Percentiles rank a stretch among this genome's conserved stretches.
These are phyloP conservation scores for Irpex lacteus DNA, from an alignment of 1,284 basidiomycete genomes.

Conservation along the genomic window DNA sequence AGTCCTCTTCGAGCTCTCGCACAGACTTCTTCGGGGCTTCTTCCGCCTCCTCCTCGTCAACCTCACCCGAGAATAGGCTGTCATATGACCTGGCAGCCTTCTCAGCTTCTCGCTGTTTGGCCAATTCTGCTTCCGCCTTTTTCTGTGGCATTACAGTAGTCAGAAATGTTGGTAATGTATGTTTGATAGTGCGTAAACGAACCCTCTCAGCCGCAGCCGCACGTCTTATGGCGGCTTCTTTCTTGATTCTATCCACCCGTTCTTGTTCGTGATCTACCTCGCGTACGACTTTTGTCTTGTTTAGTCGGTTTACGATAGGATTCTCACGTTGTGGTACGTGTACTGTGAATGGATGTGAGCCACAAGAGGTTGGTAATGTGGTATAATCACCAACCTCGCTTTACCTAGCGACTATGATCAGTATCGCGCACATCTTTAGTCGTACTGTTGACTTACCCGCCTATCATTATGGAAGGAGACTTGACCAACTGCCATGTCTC, in stretches of 20 bases:
- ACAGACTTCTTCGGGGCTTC: conserved; percentile 48
- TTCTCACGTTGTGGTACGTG: conserved; percentile 85
- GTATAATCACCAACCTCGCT: conserved; percentile 54
- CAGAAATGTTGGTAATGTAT: not conserved
- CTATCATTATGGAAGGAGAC: conserved; percentile 94
- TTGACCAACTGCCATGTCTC: conserved; percentile 94
- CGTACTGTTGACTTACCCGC: conserved; percentile 44
- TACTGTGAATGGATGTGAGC: conserved; percentile 38
- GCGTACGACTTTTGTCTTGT: conserved; percentile 88
- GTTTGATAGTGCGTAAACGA: not conserved
- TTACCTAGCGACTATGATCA: conserved; percentile 50
- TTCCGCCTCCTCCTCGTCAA: conserved; percentile 42
- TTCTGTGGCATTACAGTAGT: conserved; percentile 39
- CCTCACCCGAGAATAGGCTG: conserved; percentile 47
- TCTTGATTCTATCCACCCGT: conserved; percentile 76
- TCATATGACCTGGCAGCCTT: conserved; percentile 80
- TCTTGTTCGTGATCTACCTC: conserved; percentile 93
- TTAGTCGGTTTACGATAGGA: conserved; percentile 87
- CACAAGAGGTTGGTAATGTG: not conserved
- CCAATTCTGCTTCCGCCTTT: conserved; percentile 69
- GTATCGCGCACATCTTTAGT: not conserved
- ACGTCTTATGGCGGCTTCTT: conserved; percentile 69
- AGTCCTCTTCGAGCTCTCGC: conserved; percentile 60
- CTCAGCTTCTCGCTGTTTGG: conserved; percentile 66
- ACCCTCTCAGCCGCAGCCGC: conserved; percentile 65